Conservation (phyloP, 2,329 filamentous ascomycete species). For the Celoporthe dispersa region DNA sequence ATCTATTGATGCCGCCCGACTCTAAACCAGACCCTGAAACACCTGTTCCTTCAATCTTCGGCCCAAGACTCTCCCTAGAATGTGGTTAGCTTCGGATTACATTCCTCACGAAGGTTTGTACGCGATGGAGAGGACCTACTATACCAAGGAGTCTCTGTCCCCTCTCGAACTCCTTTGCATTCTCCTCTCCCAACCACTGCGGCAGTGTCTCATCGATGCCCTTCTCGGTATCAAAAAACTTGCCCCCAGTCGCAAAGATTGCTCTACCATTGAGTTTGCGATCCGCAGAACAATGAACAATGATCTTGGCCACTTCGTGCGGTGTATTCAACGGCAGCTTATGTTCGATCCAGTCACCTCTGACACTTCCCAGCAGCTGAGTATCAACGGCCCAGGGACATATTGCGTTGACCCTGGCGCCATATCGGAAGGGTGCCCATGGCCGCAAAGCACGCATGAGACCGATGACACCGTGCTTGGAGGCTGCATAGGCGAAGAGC, state of each 20-base stretch:
- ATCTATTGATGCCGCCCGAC: too few species aligned
- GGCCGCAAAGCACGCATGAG: slow-evolving; percentile 50
- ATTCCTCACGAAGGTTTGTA: too few species aligned
- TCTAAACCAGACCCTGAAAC: too few species aligned
- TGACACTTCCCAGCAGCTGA: slow-evolving; percentile 46
- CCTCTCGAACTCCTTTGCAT: slow-evolving; percentile 30
- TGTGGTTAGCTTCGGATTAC: neutral
- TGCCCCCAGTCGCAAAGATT: slow-evolving; percentile 35
- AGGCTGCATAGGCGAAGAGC: slow-evolving; percentile 50
- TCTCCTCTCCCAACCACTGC: slow-evolving; percentile 38
- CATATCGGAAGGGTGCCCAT: slow-evolving; percentile 38
- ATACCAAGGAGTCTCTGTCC: slow-evolving; percentile 33
- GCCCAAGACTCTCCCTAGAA: slow-evolving; percentile 18
- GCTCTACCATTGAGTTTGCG: slow-evolving; percentile 35
- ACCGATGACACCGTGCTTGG: slow-evolving; percentile 56
- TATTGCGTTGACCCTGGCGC: slow-evolving; percentile 49
- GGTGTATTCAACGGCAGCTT: slow-evolving; percentile 47
- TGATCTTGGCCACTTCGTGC: slow-evolving; percentile 46
- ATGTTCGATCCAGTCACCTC: slow-evolving; percentile 42
- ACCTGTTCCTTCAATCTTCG: too few species aligned
- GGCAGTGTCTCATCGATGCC: slow-evolving; percentile 33
- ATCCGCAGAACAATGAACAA: slow-evolving; percentile 45
- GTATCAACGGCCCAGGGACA: slow-evolving; percentile 54
- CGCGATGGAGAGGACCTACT: slow-evolving; percentile 24
- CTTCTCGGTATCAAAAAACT: slow-evolving; percentile 36